Conservation (phyloP, 1,139 yeast genomes). For the Hyphopichia khmerensis region DNA sequence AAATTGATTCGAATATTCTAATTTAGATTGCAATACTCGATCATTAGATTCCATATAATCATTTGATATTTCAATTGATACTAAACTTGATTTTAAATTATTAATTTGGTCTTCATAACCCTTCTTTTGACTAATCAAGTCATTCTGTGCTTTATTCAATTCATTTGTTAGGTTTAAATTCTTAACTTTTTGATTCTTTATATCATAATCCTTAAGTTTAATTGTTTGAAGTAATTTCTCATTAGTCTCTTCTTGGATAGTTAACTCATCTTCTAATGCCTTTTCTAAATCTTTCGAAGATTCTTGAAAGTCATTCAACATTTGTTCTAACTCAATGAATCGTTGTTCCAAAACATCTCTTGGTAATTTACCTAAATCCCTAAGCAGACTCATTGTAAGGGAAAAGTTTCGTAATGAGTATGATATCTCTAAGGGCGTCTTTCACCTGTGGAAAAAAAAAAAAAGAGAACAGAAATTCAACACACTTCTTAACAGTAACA, state of each 20-base stretch:
- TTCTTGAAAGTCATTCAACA: slow-evolving; percentile 41
- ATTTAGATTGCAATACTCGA: slow-evolving; percentile 30
- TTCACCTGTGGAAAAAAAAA: no score
- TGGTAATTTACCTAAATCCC: slow-evolving; percentile 16
- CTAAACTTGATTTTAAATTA: slow-evolving; percentile 30
- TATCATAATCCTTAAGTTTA: slow-evolving; percentile 14
- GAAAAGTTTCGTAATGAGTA: no score
- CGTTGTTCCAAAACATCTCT: slow-evolving; percentile 26
- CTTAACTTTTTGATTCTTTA: slow-evolving; percentile 12
- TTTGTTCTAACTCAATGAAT: slow-evolving; percentile 26
- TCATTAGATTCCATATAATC: slow-evolving; percentile 44
- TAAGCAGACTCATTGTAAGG: not conserved
- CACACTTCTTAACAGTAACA: no score
- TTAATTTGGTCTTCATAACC: slow-evolving; percentile 21
- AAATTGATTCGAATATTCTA: slow-evolving; percentile 34
- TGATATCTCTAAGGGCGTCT: no score
- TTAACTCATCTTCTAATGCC: slow-evolving; percentile 45
- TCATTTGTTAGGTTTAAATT: slow-evolving; percentile 18
- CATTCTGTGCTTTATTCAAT: slow-evolving; percentile 17
- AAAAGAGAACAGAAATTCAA: no score
- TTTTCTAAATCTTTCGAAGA: slow-evolving; percentile 44
- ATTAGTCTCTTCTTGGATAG: slow-evolving; percentile 29
- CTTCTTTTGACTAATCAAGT: slow-evolving; percentile 10
- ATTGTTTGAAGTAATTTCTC: slow-evolving; percentile 14
- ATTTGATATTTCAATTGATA: slow-evolving; percentile 40